These are phyloP conservation scores for Aegle marmelos DNA, from an alignment of 345 rosid species.

Conservation along the genomic window DNA sequence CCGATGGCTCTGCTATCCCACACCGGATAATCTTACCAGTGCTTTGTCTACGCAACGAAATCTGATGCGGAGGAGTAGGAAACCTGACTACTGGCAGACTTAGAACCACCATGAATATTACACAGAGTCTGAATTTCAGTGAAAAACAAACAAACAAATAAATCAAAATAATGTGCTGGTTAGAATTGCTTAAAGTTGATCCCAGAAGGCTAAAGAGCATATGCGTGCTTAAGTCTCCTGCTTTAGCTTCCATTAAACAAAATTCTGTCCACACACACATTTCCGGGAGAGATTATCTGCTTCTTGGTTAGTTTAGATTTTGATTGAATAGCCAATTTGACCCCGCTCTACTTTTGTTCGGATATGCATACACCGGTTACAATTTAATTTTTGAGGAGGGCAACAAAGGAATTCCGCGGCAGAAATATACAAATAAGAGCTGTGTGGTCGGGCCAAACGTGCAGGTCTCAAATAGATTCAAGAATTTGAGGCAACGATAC, in stretches of 20 bases:
- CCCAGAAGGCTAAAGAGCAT: background rate
- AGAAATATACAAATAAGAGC: background rate
- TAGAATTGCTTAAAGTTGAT: background rate
- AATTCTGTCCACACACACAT: slow-evolving; percentile 18
- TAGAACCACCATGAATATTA: slow-evolving; percentile 58
- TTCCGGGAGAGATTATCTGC: background rate
- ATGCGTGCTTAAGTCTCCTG: slow-evolving; percentile 10
- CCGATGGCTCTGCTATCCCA: slow-evolving; percentile 74
- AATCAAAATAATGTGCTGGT: background rate
- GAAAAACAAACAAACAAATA: background rate
- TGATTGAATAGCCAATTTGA: slow-evolving; percentile 4
- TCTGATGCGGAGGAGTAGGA: slow-evolving; percentile 5
- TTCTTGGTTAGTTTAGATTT: background rate
- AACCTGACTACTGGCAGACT: slow-evolving; percentile 45
- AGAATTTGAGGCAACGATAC: background rate
- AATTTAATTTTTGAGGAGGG: background rate
- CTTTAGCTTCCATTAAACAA: background rate
- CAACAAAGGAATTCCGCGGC: background rate
- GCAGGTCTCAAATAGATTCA: background rate
- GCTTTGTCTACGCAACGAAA: slow-evolving; percentile 13
- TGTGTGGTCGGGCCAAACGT: background rate
- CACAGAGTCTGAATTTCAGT: background rate
- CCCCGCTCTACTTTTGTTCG: background rate
- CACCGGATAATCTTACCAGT: slow-evolving; percentile 35
- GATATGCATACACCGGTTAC: background rate